phyloP scores from a whole-genome alignment of 1,139 yeast genomes.

The Taphrina confusa region DNA sequence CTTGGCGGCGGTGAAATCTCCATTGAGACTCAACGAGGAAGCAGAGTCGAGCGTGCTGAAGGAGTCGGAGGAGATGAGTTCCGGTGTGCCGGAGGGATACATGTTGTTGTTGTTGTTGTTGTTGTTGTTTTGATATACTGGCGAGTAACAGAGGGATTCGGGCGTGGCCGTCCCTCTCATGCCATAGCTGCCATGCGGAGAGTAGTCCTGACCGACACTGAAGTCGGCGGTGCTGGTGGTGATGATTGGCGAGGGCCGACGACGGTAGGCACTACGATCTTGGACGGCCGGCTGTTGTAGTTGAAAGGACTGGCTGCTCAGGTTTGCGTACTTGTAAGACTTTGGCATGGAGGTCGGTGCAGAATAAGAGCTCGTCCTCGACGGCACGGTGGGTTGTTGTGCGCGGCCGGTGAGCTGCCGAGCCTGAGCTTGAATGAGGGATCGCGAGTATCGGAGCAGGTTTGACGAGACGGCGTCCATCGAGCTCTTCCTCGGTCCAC shows the following conservation, averaged over 20 bases:
- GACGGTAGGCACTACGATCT: background rate
- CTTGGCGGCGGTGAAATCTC: background rate
- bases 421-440: slow-evolving; percentile 30
- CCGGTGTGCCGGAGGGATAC: slow-evolving; percentile 27
- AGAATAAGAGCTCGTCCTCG: slow-evolving; percentile 1
- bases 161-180: slow-evolving; percentile 11
- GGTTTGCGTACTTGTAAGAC: background rate
- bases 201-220: background rate
- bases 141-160: slow-evolving; percentile 7
- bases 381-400: background rate
- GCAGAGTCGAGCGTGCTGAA: slow-evolving; percentile 17
- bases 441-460: slow-evolving; percentile 23
- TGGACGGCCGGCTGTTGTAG: slow-evolving; percentile 4
- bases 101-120: too few species aligned
- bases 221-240: background rate
- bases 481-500: slow-evolving; percentile 1
- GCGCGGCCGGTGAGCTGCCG: slow-evolving; percentile 12
- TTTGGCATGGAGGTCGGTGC: background rate
- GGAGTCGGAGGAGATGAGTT: slow-evolving; percentile 27
- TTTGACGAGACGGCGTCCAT: slow-evolving; percentile 12
- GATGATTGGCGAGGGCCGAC: background rate
- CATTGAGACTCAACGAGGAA: background rate
- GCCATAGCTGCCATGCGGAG: background rate
- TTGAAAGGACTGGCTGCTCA: background rate
- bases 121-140: slow-evolving; percentile 10